phyloP scores from a whole-genome alignment of 768 basidiomycete genomes.

The Hypholoma fasciculare region DNA sequence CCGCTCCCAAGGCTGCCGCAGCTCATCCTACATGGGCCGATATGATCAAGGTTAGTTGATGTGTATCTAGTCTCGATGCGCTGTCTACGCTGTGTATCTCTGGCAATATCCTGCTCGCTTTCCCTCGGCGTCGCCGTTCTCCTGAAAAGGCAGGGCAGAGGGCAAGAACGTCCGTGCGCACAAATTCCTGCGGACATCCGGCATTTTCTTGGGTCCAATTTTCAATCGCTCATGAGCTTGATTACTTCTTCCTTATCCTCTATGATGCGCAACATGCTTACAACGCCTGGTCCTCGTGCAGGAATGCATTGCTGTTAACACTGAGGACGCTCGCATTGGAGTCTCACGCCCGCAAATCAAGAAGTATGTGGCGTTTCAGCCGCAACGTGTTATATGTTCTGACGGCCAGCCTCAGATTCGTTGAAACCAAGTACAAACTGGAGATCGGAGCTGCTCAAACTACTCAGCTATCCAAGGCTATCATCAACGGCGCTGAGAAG shows the following conservation, averaged over 20 bases:
- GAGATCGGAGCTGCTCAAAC: conserved; percentile 78
- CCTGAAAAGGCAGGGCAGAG: conserved; percentile 22
- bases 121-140: conserved; percentile 9
- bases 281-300: conserved; percentile 30
- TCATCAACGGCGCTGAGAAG: conserved; percentile 80
- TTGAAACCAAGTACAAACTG: conserved; percentile 82
- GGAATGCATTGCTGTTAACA: conserved; percentile 79
- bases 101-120: background rate
- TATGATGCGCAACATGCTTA: conserved; percentile 11
- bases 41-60: conserved; percentile 73
- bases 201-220: background rate
- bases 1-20: conserved; percentile 42
- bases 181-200: conserved; percentile 5
- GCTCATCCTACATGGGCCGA: conserved; percentile 67
- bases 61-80: background rate
- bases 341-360: conserved; percentile 93
- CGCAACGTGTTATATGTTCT: conserved; percentile 12
- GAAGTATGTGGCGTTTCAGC: conserved; percentile 54
- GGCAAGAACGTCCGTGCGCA: conserved; percentile 20
- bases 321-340: conserved; percentile 77
- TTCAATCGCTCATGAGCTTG: background rate
- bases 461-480: conserved; percentile 78
- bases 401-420: conserved; percentile 51
- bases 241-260: background rate
- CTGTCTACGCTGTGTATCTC: background rate